These are phyloP conservation scores for Inonotus hispidus DNA, from an alignment of 1,284 basidiomycete genomes.

Conservation along the genomic window DNA sequence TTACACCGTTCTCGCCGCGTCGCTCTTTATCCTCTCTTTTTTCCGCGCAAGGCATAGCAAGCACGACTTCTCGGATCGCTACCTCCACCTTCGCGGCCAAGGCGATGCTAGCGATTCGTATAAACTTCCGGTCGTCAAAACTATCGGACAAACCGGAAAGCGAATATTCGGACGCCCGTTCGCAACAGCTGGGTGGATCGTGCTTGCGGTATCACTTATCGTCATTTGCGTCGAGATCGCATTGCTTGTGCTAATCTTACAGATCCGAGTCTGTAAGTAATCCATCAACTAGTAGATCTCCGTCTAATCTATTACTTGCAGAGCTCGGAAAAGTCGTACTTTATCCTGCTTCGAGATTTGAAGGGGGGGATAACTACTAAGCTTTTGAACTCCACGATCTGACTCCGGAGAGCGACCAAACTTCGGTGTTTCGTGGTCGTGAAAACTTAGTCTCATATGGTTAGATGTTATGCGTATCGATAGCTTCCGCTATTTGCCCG, in stretches of 20 bases:
- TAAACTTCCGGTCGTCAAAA: constrained; percentile 31
- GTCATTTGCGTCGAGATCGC: constrained; percentile 62
- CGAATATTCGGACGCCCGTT: constrained; percentile 72
- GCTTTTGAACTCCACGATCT: too few species aligned
- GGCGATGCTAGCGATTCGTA: constrained; percentile 13
- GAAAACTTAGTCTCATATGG: neutral
- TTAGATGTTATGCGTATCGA: too few species aligned
- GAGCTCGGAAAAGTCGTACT: too few species aligned
- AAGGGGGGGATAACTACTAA: too few species aligned
- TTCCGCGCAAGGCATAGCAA: constrained; percentile 57
- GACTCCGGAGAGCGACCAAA: neutral
- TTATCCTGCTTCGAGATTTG: too few species aligned
- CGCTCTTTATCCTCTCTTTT: constrained; percentile 58
- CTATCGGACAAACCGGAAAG: constrained; percentile 52
- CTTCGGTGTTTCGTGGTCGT: neutral
- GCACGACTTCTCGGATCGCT: constrained; percentile 69
- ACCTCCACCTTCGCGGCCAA: constrained; percentile 28
- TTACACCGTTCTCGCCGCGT: constrained; percentile 57
- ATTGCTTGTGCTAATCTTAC: constrained; percentile 54
- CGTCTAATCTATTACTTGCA: too few species aligned
- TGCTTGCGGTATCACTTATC: constrained; percentile 53
- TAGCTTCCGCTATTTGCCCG: too few species aligned
- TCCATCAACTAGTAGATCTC: too few species aligned
- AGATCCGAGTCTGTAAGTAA: constrained; percentile 16
- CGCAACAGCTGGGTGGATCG: constrained; percentile 73